Conservation (phyloP, 306 rosid species). For the Fragaria nilgerrensis region DNA sequence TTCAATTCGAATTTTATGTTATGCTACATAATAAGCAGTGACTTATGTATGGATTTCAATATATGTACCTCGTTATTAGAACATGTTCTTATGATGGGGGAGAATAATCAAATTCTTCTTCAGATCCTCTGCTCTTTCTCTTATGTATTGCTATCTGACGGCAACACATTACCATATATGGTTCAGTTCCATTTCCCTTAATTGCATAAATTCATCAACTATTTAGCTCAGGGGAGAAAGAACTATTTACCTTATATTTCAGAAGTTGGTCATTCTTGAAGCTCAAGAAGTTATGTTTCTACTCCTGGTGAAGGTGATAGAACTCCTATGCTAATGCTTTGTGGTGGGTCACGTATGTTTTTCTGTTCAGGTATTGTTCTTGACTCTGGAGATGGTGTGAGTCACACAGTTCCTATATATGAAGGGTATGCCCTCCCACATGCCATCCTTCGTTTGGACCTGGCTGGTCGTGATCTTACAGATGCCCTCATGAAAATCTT, state of each 20-base stretch:
- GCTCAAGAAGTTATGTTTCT: background rate
- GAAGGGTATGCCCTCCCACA: slow-evolving; percentile 99
- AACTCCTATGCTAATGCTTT: slow-evolving; percentile 7
- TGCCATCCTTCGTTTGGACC: slow-evolving; percentile 94
- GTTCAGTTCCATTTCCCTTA: background rate
- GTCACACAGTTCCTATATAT: slow-evolving; percentile 97
- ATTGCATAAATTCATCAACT: background rate
- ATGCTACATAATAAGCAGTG: background rate
- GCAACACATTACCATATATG: background rate
- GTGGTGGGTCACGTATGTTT: background rate
- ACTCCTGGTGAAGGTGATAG: background rate
- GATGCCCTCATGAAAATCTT: slow-evolving; percentile 91
- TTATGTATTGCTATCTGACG: slow-evolving; percentile 5
- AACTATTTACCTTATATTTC: background rate
- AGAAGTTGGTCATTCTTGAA: background rate
- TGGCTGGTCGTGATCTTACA: slow-evolving; percentile 97
- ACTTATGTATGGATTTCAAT: background rate
- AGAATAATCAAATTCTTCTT: slow-evolving; percentile 5
- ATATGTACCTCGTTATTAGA: background rate
- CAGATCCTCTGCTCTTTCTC: background rate
- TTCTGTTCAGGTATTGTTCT: slow-evolving; percentile 73
- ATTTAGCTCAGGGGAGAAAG: background rate
- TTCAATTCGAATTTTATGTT: background rate
- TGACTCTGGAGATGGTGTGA: slow-evolving; percentile 97
- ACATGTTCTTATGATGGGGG: background rate